Evolutionary conservation across 805 yeast species (phyloP).

Genomic region (Nakazawaea ishiwadae): DNA sequence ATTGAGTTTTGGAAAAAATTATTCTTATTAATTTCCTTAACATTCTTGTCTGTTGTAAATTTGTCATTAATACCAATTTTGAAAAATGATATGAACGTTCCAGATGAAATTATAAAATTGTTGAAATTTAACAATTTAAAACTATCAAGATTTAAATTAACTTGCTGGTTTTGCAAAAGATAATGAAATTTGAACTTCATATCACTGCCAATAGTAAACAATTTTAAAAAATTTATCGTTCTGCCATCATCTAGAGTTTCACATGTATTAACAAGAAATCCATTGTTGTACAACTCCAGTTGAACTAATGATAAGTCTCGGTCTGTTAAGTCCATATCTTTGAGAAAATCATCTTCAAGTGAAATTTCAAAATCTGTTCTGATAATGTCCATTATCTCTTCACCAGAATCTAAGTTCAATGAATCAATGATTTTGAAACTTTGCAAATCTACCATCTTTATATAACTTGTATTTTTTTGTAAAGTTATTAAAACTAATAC

Average conservation of each 20-base stretch:
- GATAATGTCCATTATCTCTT: conserved; percentile 1
- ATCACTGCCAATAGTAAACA: conserved; percentile 7
- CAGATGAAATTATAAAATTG: background rate
- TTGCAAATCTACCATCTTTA: conserved; percentile 7
- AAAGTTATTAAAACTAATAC: background rate
- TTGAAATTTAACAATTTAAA: background rate
- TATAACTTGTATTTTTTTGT: background rate
- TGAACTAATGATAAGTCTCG: background rate
- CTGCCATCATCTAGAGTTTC: background rate
- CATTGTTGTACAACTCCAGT: conserved; percentile 1
- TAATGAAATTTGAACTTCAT: conserved; percentile 8
- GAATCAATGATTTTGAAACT: conserved; percentile 5
- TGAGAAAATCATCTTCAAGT: background rate
- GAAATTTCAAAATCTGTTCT: background rate
- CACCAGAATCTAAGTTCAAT: background rate
- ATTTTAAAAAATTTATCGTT: background rate
- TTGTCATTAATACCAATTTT: conserved; percentile 3
- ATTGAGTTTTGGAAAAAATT: conserved; percentile 6
- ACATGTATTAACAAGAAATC: conserved; percentile 3
- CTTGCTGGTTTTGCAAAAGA: background rate
- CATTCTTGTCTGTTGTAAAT: background rate
- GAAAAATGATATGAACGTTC: background rate
- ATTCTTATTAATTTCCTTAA: conserved; percentile 1
- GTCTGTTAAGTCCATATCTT: conserved; percentile 1
- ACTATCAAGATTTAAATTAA: background rate